Base-by-base conservation (phyloP, 1,284 basidiomycete genomes). In the Phellinidium pouzarii region DNA sequence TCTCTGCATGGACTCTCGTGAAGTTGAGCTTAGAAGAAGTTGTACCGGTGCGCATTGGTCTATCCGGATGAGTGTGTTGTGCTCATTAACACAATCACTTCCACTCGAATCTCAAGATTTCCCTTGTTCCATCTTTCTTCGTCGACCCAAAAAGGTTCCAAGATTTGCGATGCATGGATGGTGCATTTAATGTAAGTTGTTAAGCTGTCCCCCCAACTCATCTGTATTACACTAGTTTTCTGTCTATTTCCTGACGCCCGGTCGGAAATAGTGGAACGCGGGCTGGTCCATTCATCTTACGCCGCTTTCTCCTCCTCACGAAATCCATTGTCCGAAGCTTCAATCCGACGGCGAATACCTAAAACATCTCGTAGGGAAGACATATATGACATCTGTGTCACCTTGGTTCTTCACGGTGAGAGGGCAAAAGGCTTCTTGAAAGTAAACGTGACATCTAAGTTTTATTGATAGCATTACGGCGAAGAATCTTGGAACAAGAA, bases 351-450 rank as follows among this genome's bases (percentile, higher is more conserved):
- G 70, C 44, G 68, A 70, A 4, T 83, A 85, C 54, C 61, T 63
- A 4, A 61, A 75, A 53, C 72, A 77, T 56, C 61, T 78, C 42
- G n/a, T 14, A 23, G 67, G 64, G 48, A 65, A 64, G 29, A 60
- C 64, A 3, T 76, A 75, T 54, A 75, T 77, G 73, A 74, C 71
- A n/a, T 67, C 77, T 20, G 77, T 85, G 20, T 80, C 83, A 11
- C 81, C 86, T 42, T 82, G 78, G 76, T 92, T 92, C 73, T 92
- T 84, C 72, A 91, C 89, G 7, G 84, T 87, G 61, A 85, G 83
- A 60, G 69, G 77, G 5, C 63, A 82, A 40, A 34, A 8, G 31
- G 31, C 9, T 26, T 3, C 17, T 25, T 11, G 34, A 5, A 20
- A 26, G 11, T n/a, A 40, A 1, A n/a, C 12, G 11, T 3, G 12